These are phyloP conservation scores for Chrysanthemum makinoi DNA, from an alignment of 129 eudicot species.

Conservation along the genomic window DNA sequence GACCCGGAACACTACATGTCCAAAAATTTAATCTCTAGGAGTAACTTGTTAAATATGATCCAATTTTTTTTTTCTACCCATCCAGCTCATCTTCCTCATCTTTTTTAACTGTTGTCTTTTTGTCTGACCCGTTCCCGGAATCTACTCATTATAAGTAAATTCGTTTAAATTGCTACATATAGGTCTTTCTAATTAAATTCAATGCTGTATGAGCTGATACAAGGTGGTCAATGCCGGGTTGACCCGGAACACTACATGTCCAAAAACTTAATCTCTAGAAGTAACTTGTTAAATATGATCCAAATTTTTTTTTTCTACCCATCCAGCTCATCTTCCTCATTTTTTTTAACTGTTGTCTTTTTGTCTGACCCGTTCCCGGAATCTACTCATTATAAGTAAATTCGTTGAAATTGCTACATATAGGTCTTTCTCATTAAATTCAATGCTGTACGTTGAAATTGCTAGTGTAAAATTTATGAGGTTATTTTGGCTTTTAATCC, in stretches of 20 bases:
- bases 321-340: not conserved
- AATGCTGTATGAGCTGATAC: not conserved
- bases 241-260: not conserved
- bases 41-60: not conserved
- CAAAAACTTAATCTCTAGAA: not conserved
- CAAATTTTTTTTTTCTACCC: too few species aligned
- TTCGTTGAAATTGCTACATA: not conserved
- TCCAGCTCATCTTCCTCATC: not conserved
- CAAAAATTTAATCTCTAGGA: not conserved
- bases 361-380: too few species aligned
- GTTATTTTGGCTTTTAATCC: slow-evolving; percentile 14
- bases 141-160: not conserved
- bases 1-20: not conserved
- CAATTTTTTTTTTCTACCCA: too few species aligned
- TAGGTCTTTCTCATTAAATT: not conserved
- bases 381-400: not conserved
- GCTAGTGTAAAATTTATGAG: too few species aligned
- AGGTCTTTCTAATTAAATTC: not conserved
- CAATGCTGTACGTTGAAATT: not conserved
- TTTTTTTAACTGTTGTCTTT: not conserved
- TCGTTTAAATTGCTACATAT: not conserved
- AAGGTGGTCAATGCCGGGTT: not conserved
- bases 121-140: too few species aligned
- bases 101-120: not conserved
- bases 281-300: not conserved